A percentile compares a stretch with the other conserved stretches of the same genome.
These are phyloP conservation scores for Botrytis cinerea DNA, from an alignment of 2,329 filamentous ascomycete species.

Conservation along the genomic window DNA sequence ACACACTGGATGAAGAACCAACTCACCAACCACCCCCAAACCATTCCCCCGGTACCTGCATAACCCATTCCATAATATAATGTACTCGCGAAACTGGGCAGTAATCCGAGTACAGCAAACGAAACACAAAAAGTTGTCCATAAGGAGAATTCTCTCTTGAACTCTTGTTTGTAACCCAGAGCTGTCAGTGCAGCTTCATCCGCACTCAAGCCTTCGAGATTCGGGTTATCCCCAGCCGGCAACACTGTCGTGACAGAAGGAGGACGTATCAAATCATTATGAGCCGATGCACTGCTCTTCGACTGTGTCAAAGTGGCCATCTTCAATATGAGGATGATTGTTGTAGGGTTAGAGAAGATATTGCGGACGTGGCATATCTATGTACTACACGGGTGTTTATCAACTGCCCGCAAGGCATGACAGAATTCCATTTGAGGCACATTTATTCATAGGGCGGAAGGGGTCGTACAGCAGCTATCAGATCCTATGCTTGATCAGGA, in stretches of 20 bases:
- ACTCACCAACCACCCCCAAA: constrained; percentile 74
- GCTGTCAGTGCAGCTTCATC: constrained; percentile 64
- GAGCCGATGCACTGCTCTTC: constrained; percentile 23
- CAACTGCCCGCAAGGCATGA: background rate
- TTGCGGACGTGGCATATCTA: constrained; percentile 11
- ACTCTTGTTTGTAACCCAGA: constrained; percentile 57
- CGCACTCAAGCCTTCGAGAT: constrained; percentile 47
- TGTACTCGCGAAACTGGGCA: constrained; percentile 72
- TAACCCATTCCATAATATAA: constrained; percentile 69
- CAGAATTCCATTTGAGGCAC: constrained; percentile 5
- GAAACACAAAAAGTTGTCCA: constrained; percentile 76
- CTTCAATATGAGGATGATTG: constrained; percentile 16
- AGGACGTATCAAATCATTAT: constrained; percentile 22
- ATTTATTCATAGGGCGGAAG: constrained; percentile 7
- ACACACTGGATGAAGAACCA: constrained; percentile 73
- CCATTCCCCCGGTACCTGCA: constrained; percentile 63
- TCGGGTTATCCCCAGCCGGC: constrained; percentile 49
- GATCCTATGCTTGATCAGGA: constrained; percentile 20
- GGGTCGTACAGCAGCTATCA: constrained; percentile 21
- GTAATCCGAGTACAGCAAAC: constrained; percentile 70
- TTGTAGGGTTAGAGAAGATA: background rate
- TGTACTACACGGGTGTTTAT: constrained; percentile 14
- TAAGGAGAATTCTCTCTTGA: constrained; percentile 67
- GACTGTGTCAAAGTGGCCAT: constrained; percentile 15
- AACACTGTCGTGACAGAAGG: constrained; percentile 53